Conservation (phyloP, 495 filamentous ascomycete species). For the Pyrenula massariospora region DNA sequence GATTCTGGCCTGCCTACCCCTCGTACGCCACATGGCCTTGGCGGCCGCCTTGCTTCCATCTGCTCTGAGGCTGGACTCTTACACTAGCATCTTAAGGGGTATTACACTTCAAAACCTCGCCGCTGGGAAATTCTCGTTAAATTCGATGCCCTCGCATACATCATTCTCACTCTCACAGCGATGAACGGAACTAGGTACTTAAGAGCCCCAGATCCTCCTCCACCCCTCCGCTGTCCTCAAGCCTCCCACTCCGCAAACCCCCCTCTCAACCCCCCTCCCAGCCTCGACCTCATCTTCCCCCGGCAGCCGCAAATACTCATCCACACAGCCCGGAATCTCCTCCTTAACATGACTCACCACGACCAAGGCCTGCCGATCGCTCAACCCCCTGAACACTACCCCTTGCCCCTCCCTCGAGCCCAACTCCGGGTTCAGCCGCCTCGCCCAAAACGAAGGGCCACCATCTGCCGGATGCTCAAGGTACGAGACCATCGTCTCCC, state of each 20-base stretch:
- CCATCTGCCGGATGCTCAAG: constrained; percentile 4
- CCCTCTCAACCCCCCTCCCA: not conserved
- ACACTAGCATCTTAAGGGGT: no score
- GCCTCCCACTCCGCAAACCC: not conserved
- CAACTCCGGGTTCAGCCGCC: constrained; percentile 8
- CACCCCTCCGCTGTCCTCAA: not conserved
- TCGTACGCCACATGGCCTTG: no score
- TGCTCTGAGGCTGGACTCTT: no score
- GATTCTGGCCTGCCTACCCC: no score
- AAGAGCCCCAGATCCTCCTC: not conserved
- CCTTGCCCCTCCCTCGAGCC: constrained; percentile 25
- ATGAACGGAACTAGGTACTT: no score
- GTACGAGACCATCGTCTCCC: constrained; percentile 22
- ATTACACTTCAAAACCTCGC: no score
- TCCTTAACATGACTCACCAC: constrained; percentile 83
- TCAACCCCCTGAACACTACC: constrained; percentile 18
- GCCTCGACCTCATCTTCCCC: not conserved
- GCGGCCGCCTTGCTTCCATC: no score
- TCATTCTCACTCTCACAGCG: no score
- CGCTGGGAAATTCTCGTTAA: no score
- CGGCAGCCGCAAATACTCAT: constrained; percentile 73
- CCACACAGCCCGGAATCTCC: constrained; percentile 71
- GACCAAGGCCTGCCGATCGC: constrained; percentile 62
- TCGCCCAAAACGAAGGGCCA: constrained; percentile 2
- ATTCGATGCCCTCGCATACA: no score